These are phyloP conservation scores for Penicillium sp. DNA, from an alignment of 2,329 filamentous ascomycete species.

Conservation along the genomic window DNA sequence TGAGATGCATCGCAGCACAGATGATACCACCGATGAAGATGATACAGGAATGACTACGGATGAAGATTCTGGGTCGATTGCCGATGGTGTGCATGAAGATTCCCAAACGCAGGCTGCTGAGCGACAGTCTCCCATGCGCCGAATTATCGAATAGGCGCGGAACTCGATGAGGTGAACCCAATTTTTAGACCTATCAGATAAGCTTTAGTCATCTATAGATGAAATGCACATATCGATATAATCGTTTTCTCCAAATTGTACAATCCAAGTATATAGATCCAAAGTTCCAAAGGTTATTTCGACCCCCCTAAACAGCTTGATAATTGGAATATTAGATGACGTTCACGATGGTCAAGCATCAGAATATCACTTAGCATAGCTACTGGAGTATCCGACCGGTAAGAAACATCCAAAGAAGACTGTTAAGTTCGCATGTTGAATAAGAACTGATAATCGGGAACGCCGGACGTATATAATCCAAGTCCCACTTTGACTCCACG, in stretches of 20 bases:
- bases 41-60: constrained; percentile 36
- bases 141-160: constrained; percentile 9
- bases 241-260: neutral
- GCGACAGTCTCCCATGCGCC: constrained; percentile 9
- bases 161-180: constrained; percentile 3
- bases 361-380: no score
- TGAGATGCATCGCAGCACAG: constrained; percentile 37
- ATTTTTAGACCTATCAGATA: constrained; percentile 6
- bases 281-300: no score
- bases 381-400: no score
- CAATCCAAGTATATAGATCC: no score
- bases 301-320: no score
- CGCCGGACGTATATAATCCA: no score
- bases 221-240: constrained; percentile 10
- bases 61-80: constrained; percentile 27
- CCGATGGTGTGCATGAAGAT: constrained; percentile 3
- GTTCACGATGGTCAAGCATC: no score
- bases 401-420: no score
- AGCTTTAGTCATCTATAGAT: neutral
- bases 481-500: constrained; percentile 8
- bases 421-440: no score
- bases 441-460: no score
- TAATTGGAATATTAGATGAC: no score
- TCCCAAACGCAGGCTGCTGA: neutral
- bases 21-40: constrained; percentile 45